Base-by-base conservation (phyloP, 2,329 filamentous ascomycete species). In the Lecanosticta acicola region DNA sequence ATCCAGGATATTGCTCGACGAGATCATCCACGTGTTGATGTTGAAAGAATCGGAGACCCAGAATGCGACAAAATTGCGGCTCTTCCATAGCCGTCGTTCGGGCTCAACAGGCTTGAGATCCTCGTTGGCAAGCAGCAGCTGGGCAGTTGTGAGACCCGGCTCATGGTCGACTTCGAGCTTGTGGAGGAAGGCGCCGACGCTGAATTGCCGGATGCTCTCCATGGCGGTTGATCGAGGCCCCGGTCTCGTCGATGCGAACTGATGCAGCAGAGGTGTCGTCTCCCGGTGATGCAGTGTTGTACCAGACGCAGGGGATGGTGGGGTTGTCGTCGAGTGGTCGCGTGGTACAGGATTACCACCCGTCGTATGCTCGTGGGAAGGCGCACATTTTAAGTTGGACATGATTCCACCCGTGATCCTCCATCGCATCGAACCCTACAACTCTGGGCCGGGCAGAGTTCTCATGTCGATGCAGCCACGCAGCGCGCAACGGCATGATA, bases 11-110 rank as follows among this genome's bases (percentile, higher is more conserved):
- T 85, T 89, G 32, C 85, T 82, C 1, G 85, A 87, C 0, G 86
- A 85, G 52, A 94, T 93, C 87, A 94, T 94, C 89, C 49, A 53
- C 9, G 56, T 58, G 41, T 57, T 60, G 73, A 93, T 87, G 66
- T 91, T 91, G 71, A 90, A 88, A 0, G 81, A 85, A 68, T 91
- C 86, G 21, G 85, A 84, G 59, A 91, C 78, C 87, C 87, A 91
- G 64, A 93, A 65, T 11, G 81, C 85, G 33, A 94, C 84, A 63
- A 89, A 95, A 67, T 94, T 94, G 80, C 85, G 88, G 21, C 84
- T 71, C 14, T 82, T 81, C 89, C 90, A 96, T 77, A 87, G 80
- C 44, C 90, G 81, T 47, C 87, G 80, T 53, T 79, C 80, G 13
- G 81, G 81, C 63, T 94, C 88, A 41, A 96, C 87, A 60, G 81